phyloP scores from a whole-genome alignment of 768 basidiomycete species.

The Lactarius tabidus region DNA sequence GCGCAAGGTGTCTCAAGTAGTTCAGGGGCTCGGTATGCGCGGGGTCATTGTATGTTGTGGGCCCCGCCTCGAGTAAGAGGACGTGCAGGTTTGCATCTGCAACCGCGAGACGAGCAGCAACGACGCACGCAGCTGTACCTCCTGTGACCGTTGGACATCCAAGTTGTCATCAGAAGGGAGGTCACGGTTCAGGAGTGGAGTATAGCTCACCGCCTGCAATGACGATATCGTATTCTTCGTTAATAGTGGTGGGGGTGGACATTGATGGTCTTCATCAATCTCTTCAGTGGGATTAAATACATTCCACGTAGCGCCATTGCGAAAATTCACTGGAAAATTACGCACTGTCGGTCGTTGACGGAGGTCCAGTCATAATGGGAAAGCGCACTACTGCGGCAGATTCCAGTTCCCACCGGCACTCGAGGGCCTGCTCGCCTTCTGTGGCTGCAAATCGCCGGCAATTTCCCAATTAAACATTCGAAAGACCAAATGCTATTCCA shows the following conservation, averaged over 20 bases:
- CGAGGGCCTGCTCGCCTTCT: too few species aligned
- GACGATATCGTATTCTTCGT: slow-evolving; percentile 20
- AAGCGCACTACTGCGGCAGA: too few species aligned
- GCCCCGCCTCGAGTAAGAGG: slow-evolving; percentile 57
- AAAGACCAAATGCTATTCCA: too few species aligned
- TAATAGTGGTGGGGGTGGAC: background rate
- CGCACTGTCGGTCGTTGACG: too few species aligned
- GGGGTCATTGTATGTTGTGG: slow-evolving; percentile 43
- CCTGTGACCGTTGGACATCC: slow-evolving; percentile 6
- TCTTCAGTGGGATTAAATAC: background rate
- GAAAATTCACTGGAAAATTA: too few species aligned
- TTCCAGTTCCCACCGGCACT: too few species aligned
- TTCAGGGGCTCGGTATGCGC: slow-evolving; percentile 52
- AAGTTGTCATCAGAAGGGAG: background rate
- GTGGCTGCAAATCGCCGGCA: too few species aligned
- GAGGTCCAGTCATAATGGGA: too few species aligned
- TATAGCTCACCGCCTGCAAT: slow-evolving; percentile 25
- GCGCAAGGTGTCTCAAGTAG: slow-evolving; percentile 41
- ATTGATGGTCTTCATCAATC: background rate
- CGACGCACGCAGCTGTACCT: slow-evolving; percentile 52
- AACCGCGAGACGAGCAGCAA: slow-evolving; percentile 50
- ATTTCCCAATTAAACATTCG: too few species aligned
- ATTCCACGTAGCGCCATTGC: background rate
- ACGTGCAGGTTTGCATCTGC: slow-evolving; percentile 53
- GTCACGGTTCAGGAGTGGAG: background rate